Conservation (phyloP, 257 asterid genomes). For the Catharanthus roseus region DNA sequence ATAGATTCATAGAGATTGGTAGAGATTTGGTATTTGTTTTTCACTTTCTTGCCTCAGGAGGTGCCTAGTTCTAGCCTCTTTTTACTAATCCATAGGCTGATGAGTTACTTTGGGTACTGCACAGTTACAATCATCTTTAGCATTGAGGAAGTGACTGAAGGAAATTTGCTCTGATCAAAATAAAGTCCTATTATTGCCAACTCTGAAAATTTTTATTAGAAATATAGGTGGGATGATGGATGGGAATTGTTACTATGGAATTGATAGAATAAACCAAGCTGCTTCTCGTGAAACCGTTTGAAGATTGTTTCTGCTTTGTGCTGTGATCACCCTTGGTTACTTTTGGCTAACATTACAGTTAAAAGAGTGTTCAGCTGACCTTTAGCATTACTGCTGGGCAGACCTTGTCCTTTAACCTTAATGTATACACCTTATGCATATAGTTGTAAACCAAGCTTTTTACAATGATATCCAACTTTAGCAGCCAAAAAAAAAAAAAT, state of each 20-base stretch:
- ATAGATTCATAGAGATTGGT: not conserved
- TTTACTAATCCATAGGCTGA: not conserved
- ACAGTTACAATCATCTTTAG: not conserved
- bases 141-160: not conserved
- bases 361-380: not conserved
- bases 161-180: not conserved
- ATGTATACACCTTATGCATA: not conserved
- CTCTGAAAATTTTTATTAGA: not conserved
- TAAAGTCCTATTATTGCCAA: too few relatives aligned
- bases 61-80: not conserved
- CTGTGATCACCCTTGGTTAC: not conserved
- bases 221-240: not conserved
- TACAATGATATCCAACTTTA: too few relatives aligned
- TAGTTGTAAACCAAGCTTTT: too few relatives aligned
- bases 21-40: not conserved
- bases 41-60: not conserved
- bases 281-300: not conserved
- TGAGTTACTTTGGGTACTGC: not conserved
- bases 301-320: not conserved
- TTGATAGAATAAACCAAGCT: not conserved
- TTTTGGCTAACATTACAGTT: not conserved
- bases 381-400: not conserved
- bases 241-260: not conserved
- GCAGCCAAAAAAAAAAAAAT: too few relatives aligned
- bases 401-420: not conserved